A percentile compares a stretch with the other conserved stretches of the same genome.
Evolutionary conservation across 2,329 filamentous ascomycete genomes (phyloP).

Genomic region (Colletotrichum spaethianum): DNA sequence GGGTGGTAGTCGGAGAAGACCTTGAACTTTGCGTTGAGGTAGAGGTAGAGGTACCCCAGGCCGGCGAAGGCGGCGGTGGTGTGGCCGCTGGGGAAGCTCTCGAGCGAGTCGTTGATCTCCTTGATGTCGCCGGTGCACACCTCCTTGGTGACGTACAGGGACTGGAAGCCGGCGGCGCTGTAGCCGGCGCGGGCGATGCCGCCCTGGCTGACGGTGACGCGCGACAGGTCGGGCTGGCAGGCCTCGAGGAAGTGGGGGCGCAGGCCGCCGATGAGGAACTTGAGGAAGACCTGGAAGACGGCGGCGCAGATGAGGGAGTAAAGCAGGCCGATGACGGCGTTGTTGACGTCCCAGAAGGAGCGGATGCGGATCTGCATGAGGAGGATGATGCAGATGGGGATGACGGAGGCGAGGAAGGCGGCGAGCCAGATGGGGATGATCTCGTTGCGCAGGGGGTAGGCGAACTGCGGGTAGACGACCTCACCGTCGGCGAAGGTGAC

Average conservation of each 20-base stretch:
- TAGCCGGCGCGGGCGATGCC: slow-evolving; percentile 59
- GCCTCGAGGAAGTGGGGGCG: slow-evolving; percentile 81
- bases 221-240: slow-evolving; percentile 73
- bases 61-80: slow-evolving; percentile 81
- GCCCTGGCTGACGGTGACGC: slow-evolving; percentile 56
- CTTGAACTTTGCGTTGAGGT: slow-evolving; percentile 85
- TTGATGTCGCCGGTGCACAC: slow-evolving; percentile 78
- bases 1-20: slow-evolving; percentile 81
- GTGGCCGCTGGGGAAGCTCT: slow-evolving; percentile 82
- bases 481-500: slow-evolving; percentile 77
- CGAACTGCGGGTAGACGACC: slow-evolving; percentile 79
- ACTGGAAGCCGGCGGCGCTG: slow-evolving; percentile 65
- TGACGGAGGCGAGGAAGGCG: slow-evolving; percentile 73
- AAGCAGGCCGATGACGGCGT: slow-evolving; percentile 77
- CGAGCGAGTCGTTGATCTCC: slow-evolving; percentile 77
- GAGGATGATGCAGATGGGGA: slow-evolving; percentile 77
- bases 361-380: slow-evolving; percentile 77
- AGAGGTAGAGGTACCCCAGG: slow-evolving; percentile 79
- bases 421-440: slow-evolving; percentile 81
- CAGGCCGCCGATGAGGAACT: slow-evolving; percentile 81
- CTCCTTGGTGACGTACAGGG: slow-evolving; percentile 78
- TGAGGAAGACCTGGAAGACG: slow-evolving; percentile 84
- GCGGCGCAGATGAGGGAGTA: slow-evolving; percentile 79
- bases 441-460: slow-evolving; percentile 78
- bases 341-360: slow-evolving; percentile 80